These are phyloP conservation scores for Trichophyton mentagrophytes DNA, from an alignment of 2,329 filamentous ascomycete genomes.

Conservation along the genomic window DNA sequence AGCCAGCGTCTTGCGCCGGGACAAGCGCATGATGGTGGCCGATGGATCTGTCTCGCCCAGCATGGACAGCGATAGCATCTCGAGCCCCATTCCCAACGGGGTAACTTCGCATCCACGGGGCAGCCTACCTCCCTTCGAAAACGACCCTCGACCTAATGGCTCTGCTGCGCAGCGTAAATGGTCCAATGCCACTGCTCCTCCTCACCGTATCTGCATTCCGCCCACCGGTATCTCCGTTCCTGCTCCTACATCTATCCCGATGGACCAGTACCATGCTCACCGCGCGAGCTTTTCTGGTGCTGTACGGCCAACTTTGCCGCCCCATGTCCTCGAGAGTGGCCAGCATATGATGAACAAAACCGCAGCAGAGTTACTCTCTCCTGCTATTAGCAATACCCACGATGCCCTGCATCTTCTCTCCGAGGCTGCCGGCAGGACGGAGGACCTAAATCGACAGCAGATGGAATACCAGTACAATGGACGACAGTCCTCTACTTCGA, in stretches of 20 bases:
- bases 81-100: constrained; percentile 8
- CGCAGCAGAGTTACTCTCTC: constrained; percentile 46
- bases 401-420: constrained; percentile 86
- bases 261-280: constrained; percentile 8
- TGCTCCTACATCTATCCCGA: constrained; percentile 9
- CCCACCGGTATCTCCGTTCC: constrained; percentile 6
- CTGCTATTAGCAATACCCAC: constrained; percentile 76
- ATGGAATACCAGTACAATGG: constrained; percentile 35
- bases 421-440: constrained; percentile 55
- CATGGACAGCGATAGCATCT: constrained; percentile 10
- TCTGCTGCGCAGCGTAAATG: constrained; percentile 9
- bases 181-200: constrained; percentile 6
- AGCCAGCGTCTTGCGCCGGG: constrained; percentile 30
- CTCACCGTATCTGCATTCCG: constrained; percentile 9
- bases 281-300: constrained; percentile 8
- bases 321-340: constrained; percentile 35
- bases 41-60: constrained; percentile 23
- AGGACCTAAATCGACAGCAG: constrained; percentile 37
- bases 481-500: constrained; percentile 27
- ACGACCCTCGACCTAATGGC: constrained; percentile 6
- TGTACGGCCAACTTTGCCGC: constrained; percentile 7
- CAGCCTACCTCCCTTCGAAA: constrained; percentile 7
- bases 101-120: constrained; percentile 9
- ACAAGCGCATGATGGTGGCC: constrained; percentile 41
- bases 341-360: constrained; percentile 47